Evolutionary conservation across 805 yeast species (phyloP), one percentile per base, ranked within the genome.

Genomic region (Komagataella mondaviorum): DNA sequence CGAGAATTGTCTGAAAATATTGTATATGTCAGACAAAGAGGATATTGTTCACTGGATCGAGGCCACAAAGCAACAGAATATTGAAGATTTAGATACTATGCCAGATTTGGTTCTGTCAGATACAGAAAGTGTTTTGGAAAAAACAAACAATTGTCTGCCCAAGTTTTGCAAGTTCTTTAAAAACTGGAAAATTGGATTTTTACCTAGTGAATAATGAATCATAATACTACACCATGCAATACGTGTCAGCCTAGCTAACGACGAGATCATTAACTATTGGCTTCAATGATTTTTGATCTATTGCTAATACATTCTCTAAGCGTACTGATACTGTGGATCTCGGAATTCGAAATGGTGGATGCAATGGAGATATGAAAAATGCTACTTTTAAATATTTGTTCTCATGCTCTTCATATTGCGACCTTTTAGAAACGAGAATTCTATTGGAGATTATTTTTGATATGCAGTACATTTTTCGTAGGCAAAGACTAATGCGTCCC

Each of bases 1-100:
- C 47, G 55, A 39, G 10, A 56, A 63, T 50, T 63, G 76, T 1
- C 56, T 77, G 51, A 80, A 80, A 57, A 61, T 79, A 0, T 63
- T 75, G 53, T 80, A 70, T 55, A 64, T 75, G 0, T 57, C 60
- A 1, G 68, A 70, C 30, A n/a, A 49, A 0, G 51, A 45, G 0
- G 57, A 59, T 5, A 63, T 71, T 20, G 58, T 30, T 10, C 39
- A 30, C 39, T 30, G 39, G 39, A 30, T 30, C 39, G 14, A 30
- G 39, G 39, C 39, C 14, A 14, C 39, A 30, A 10, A 30, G 39
- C 39, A 30, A 8, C 39, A 30, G 4, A 30, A 8, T 30, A 30
- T 30, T 8, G 39, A 30, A 30, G 5, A 30, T 30, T 10, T 30
- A 14, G 39, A 30, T 10, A 14, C 7, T 30, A 10, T 30, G 14